Percentiles rank a stretch among this genome's conserved stretches.
phyloP scores from a whole-genome alignment of 2,329 filamentous ascomycete species.

The Ustilaginoidea virens region DNA sequence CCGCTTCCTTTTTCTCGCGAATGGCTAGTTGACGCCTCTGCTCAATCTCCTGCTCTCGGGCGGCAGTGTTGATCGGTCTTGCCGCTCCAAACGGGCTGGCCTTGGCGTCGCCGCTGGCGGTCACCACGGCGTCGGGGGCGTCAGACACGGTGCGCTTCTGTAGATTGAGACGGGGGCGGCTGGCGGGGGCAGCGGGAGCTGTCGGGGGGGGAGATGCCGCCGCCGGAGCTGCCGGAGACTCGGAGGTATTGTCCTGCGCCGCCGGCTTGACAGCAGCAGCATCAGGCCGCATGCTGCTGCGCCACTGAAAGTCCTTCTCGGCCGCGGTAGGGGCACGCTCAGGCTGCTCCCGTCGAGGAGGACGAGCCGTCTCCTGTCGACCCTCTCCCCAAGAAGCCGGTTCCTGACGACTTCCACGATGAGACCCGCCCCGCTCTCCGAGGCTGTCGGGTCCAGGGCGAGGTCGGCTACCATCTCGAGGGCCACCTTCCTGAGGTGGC shows the following conservation, averaged over 20 bases:
- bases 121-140: conserved; percentile 31
- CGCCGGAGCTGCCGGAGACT: too few relatives aligned
- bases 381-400: conserved; percentile 66
- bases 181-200: conserved; percentile 32
- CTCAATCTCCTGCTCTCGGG: conserved; percentile 78
- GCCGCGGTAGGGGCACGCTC: conserved; percentile 67
- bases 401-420: conserved; percentile 48
- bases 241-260: too few relatives aligned
- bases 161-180: conserved; percentile 74
- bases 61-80: conserved; percentile 82
- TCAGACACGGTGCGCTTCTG: conserved; percentile 85
- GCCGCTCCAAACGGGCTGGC: conserved; percentile 88
- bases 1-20: conserved; percentile 72
- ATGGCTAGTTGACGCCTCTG: conserved; percentile 65
- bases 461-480: conserved; percentile 39
- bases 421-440: conserved; percentile 40
- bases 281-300: conserved; percentile 81
- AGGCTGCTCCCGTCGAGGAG: conserved; percentile 60
- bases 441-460: conserved; percentile 33
- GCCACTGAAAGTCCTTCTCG: conserved; percentile 89
- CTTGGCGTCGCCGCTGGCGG: conserved; percentile 53
- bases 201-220: conserved; percentile 43
- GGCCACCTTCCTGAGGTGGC: conserved; percentile 32
- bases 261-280: conserved; percentile 48
- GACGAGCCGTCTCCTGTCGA: conserved; percentile 60